Percentiles rank a stretch among this genome's conserved stretches.
phyloP scores from a whole-genome alignment of 2,329 filamentous ascomycete species.

The Exophiala aquamarina region DNA sequence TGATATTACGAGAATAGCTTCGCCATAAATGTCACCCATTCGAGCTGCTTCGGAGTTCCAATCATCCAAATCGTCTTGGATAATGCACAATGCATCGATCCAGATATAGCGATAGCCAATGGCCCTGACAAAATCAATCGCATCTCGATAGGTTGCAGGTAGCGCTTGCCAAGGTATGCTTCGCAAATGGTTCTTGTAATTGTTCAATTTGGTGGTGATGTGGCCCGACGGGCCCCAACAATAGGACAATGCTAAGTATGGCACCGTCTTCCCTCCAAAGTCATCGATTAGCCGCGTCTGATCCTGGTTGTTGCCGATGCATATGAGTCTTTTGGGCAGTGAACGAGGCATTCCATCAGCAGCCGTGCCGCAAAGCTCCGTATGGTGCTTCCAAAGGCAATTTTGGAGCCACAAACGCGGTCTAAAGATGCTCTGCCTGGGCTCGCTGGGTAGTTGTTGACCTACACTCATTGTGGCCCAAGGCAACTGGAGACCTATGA shows the following conservation, averaged over 20 bases:
- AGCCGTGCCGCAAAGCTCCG: neutral
- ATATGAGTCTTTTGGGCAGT: conserved; percentile 6
- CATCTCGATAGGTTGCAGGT: conserved; percentile 27
- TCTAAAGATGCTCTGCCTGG: conserved; percentile 5
- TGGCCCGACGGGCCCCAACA: conserved; percentile 3
- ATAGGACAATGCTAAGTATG: conserved; percentile 14
- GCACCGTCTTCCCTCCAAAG: neutral
- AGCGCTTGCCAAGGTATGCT: conserved; percentile 3
- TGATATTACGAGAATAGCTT: conserved; percentile 15
- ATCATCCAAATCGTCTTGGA: conserved; percentile 32
- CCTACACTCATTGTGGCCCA: conserved; percentile 9
- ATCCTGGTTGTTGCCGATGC: conserved; percentile 2
- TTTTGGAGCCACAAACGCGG: conserved; percentile 6
- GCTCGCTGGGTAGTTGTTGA: conserved; percentile 7
- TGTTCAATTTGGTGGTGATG: neutral
- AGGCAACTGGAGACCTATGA: conserved; percentile 4
- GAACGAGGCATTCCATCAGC: neutral
- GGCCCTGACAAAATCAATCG: conserved; percentile 26
- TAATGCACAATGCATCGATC: conserved; percentile 36
- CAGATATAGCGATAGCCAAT: conserved; percentile 31
- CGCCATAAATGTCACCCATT: conserved; percentile 21
- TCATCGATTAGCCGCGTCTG: conserved; percentile 2
- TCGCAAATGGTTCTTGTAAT: neutral
- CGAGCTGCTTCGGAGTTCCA: conserved; percentile 14
- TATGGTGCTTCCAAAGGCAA: conserved; percentile 3